These are phyloP conservation scores for Penicillium psychrosexuale DNA, from an alignment of 2,329 filamentous ascomycete genomes.

Conservation along the genomic window DNA sequence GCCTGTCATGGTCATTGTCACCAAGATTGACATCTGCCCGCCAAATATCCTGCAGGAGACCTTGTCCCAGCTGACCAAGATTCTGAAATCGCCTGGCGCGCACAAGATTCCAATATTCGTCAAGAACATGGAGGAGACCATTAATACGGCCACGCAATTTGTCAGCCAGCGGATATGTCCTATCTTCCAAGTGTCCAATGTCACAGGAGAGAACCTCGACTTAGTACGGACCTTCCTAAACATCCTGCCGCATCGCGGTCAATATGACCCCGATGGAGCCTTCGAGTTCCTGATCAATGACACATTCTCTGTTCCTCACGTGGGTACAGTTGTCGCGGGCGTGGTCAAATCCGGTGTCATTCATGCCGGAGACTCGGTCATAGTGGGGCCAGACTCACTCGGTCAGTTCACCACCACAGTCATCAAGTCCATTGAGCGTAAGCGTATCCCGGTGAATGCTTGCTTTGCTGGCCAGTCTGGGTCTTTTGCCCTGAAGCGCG, in stretches of 20 bases:
- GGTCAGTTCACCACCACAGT: slow-evolving; percentile 85
- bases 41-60: slow-evolving; percentile 94
- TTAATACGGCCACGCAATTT: slow-evolving; percentile 94
- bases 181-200: slow-evolving; percentile 96
- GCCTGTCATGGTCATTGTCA: slow-evolving; percentile 95
- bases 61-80: slow-evolving; percentile 83
- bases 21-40: slow-evolving; percentile 97
- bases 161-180: slow-evolving; percentile 93
- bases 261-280: slow-evolving; percentile 81
- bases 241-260: slow-evolving; percentile 88
- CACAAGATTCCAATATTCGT: slow-evolving; percentile 96
- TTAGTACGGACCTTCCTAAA: slow-evolving; percentile 91
- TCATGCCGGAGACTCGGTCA: slow-evolving; percentile 83
- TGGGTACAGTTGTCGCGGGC: slow-evolving; percentile 91
- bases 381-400: slow-evolving; percentile 85
- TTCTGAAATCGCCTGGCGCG: slow-evolving; percentile 89
- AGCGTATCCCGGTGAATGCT: slow-evolving; percentile 82
- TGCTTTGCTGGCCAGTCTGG: slow-evolving; percentile 90
- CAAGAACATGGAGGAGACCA: slow-evolving; percentile 83
- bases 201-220: slow-evolving; percentile 87
- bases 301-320: slow-evolving; percentile 95
- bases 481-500: slow-evolving; percentile 82
- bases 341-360: slow-evolving; percentile 85
- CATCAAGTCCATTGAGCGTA: slow-evolving; percentile 90
- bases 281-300: slow-evolving; percentile 97